These are phyloP conservation scores for Talaromyces ruber DNA, from an alignment of 495 filamentous ascomycete genomes.

Conservation along the genomic window DNA sequence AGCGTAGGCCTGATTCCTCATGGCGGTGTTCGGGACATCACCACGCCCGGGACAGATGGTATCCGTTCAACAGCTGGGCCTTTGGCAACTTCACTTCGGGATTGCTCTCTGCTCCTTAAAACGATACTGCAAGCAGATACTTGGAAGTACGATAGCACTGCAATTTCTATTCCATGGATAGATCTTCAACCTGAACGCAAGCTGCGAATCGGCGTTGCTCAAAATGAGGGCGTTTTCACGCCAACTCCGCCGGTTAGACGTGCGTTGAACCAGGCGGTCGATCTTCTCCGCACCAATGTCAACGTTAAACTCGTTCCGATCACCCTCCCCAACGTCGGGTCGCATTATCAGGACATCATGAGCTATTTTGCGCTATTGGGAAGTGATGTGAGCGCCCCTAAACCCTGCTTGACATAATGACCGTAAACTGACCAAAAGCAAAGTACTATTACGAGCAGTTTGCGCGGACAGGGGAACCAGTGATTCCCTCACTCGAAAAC, in stretches of 20 bases:
- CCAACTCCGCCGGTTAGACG: background rate
- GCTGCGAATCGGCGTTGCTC: background rate
- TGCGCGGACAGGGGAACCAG: background rate
- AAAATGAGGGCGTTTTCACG: background rate
- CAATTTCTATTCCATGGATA: conserved; percentile 10
- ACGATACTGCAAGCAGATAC: conserved; percentile 36
- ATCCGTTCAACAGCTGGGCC: conserved; percentile 46
- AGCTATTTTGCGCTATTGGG: background rate
- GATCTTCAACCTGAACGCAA: background rate
- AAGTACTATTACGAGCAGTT: background rate
- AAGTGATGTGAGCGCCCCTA: background rate
- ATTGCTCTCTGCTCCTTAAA: conserved; percentile 48
- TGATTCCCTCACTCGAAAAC: background rate
- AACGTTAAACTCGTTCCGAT: background rate
- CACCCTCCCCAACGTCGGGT: background rate
- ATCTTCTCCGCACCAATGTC: background rate
- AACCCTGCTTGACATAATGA: background rate
- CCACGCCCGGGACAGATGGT: conserved; percentile 29
- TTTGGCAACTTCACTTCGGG: conserved; percentile 43
- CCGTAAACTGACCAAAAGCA: background rate
- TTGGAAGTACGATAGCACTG: conserved; percentile 39
- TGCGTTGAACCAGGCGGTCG: background rate
- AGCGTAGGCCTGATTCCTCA: conserved; percentile 48
- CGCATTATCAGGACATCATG: background rate
- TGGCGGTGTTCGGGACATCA: conserved; percentile 19